Conservation (phyloP, 2,329 filamentous ascomycete species). For the Penicillium decumbens region DNA sequence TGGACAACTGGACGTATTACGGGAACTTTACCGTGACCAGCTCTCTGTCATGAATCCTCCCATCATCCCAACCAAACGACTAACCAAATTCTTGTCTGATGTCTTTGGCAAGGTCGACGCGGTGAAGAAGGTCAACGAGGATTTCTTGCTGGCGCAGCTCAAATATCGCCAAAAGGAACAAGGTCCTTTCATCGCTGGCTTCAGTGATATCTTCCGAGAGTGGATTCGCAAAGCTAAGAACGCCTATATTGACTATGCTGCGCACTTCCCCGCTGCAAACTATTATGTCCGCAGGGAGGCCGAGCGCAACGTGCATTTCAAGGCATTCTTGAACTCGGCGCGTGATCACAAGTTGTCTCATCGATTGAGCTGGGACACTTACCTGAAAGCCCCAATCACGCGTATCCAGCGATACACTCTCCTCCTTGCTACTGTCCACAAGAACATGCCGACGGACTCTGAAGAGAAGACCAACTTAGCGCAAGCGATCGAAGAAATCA, state of each 20-base stretch:
- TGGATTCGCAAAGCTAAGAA: constrained; percentile 93
- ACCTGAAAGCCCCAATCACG: constrained; percentile 87
- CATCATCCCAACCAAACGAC: constrained; percentile 72
- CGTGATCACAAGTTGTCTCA: constrained; percentile 73
- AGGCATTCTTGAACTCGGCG: constrained; percentile 75
- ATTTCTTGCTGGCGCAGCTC: constrained; percentile 83
- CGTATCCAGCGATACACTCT: constrained; percentile 85
- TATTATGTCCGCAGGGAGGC: constrained; percentile 80
- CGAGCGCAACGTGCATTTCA: constrained; percentile 79
- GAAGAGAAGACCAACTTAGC: constrained; percentile 84
- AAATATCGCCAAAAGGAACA: constrained; percentile 97
- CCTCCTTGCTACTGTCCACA: constrained; percentile 74
- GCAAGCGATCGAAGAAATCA: constrained; percentile 87
- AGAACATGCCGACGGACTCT: constrained; percentile 75
- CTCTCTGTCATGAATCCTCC: constrained; percentile 68
- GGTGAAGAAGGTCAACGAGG: constrained; percentile 86
- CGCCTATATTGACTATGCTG: constrained; percentile 88
- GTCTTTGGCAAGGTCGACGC: constrained; percentile 90
- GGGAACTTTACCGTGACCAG: constrained; percentile 78
- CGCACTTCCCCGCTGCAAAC: constrained; percentile 76
- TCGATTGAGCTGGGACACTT: constrained; percentile 89
- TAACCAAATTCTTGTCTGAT: constrained; percentile 72
- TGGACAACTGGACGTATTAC: constrained; percentile 79
- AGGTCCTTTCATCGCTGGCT: constrained; percentile 87
- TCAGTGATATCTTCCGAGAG: constrained; percentile 95